Evolutionary conservation across 73 alveolate genomes (phyloP), one percentile per base, ranked within the genome.

Genomic region (Durusdinium trenchii): DNA sequence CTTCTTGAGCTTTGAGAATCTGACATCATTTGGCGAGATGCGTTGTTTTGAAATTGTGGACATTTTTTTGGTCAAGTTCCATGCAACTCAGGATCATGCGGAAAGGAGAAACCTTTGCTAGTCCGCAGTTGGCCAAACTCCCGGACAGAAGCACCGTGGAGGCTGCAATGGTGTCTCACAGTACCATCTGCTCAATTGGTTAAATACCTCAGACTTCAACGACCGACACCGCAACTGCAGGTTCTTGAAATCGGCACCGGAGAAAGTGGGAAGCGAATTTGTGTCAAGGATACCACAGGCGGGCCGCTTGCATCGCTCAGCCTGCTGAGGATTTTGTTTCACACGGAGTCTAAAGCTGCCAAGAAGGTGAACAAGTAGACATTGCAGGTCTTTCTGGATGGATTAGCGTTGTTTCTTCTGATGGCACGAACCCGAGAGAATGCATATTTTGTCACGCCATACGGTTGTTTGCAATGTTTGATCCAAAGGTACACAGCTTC

Each of bases 401-500:
- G 98, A 91, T 91, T 75, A 91, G 98, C 40, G 98, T 91, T 46
- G 98, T 91, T 60, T 91, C 98, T 10, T 91, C 98, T 36, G 98
- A 91, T 69, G 98, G 96, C 67, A 43, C 43, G 92, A 43, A 6
- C 38, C 90, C 35, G n/a, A 60, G 73, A 60, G 73, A 60, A 23
- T 60, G 73, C 30, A 60, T 23, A 60, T 60, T 60, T 60, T 60
- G 18, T 23, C 30, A 23, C 73, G 73, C 73, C 30, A 54, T 9
- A 54, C 9, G 64, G 64, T n/a, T n/a, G n/a, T n/a, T 54, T 9
- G 28, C 9, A 54, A 20, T 54, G 64, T 54, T 54, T n/a, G n/a
- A n/a, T 54, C 54, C 2, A 26, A 85, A 90, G 96, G 98, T 69
- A 91, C 98, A 3, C 98, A 91, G 60, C 89, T 91, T 36, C 60